Base-by-base conservation (phyloP, 345 rosid species). In the Rhodomyrtus tomentosa region DNA sequence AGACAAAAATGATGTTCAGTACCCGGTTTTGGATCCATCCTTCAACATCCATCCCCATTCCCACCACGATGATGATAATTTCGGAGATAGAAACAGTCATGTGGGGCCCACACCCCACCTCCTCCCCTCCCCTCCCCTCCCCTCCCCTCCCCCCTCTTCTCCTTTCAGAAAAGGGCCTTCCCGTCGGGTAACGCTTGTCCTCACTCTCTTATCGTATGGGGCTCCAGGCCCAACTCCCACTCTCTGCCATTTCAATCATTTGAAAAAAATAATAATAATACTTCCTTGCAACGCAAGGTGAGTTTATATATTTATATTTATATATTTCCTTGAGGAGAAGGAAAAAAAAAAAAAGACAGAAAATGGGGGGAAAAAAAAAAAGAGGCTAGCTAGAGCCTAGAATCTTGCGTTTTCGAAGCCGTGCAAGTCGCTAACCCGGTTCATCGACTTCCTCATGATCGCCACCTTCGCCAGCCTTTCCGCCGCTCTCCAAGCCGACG, bases 341-440 rank as follows among this genome's bases (percentile, higher is more conserved):
- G 9, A 51, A 68, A 27, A 72, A 49, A 1, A 49, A 83, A 68
- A 4, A 51, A 55, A 21, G 21, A 59, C 3, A 40, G 5, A 40
- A 40, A 40, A 15, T 27, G 10, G 11, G 27, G 4, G 18, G 24
- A 22, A 45, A 24, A 1, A 10, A 50, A 68, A 16, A 6, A 6
- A 49, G 36, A 55, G 38, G 1, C 88, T 92, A n/a, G n/a, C n/a
- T n/a, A n/a, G n/a, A n/a, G n/a, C n/a, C n/a, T 40, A 94, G 89
- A 96, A 96, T 92, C 99, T 93, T 42, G 99, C 99, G 80, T 96
- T 91, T 84, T 96, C 99, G 86, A 96, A 95, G 82, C 99, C 99
- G 91, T 96, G 99, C 92, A 96, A 90, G 84, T 96, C 99, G 86
- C 99, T 93, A 82, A 96, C 98, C 87, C 97, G 91, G 84, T 96